Conservation (phyloP, 2,329 filamentous ascomycete genomes). For the Alternaria dauci region DNA sequence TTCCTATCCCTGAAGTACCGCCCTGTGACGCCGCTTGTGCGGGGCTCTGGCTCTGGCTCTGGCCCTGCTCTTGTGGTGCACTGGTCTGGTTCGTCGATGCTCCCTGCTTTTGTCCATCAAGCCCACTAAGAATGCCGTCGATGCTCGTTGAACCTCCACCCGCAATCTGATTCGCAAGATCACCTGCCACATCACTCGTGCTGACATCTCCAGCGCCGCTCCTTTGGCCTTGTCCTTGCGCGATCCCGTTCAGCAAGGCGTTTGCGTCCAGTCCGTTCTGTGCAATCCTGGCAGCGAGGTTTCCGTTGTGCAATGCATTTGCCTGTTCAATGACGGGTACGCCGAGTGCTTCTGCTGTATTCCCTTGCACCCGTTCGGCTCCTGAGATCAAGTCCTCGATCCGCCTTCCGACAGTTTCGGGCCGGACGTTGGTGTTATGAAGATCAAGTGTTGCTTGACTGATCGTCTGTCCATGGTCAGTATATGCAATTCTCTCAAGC, state of each 20-base stretch:
- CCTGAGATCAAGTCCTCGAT: slow-evolving; percentile 39
- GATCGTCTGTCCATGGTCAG: slow-evolving; percentile 36
- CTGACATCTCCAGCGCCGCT: slow-evolving; percentile 10
- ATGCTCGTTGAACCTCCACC: slow-evolving; percentile 23
- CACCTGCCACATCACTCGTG: slow-evolving; percentile 20
- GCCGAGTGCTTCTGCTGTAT: slow-evolving; percentile 23
- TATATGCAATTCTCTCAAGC: background rate
- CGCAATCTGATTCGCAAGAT: slow-evolving; percentile 31
- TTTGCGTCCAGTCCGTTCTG: slow-evolving; percentile 29
- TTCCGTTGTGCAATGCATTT: slow-evolving; percentile 19
- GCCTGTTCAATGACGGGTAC: slow-evolving; percentile 14
- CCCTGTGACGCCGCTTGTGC: slow-evolving; percentile 1
- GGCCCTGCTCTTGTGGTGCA: slow-evolving; percentile 14
- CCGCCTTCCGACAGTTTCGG: slow-evolving; percentile 34
- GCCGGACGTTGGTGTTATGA: slow-evolving; percentile 30
- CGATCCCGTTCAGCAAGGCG: slow-evolving; percentile 29
- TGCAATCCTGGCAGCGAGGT: slow-evolving; percentile 23
- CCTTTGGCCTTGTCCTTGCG: slow-evolving; percentile 19
- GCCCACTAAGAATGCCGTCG: slow-evolving; percentile 19
- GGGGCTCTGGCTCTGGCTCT: background rate
- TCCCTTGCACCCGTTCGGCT: slow-evolving; percentile 23
- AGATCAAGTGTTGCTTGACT: slow-evolving; percentile 39
- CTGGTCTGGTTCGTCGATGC: slow-evolving; percentile 17
- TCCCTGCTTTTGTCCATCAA: slow-evolving; percentile 23
- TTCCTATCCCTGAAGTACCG: background rate